Evolutionary conservation across 768 basidiomycete genomes (phyloP), one percentile per base, ranked within the genome.

Genomic region (Tricholomella constricta): DNA sequence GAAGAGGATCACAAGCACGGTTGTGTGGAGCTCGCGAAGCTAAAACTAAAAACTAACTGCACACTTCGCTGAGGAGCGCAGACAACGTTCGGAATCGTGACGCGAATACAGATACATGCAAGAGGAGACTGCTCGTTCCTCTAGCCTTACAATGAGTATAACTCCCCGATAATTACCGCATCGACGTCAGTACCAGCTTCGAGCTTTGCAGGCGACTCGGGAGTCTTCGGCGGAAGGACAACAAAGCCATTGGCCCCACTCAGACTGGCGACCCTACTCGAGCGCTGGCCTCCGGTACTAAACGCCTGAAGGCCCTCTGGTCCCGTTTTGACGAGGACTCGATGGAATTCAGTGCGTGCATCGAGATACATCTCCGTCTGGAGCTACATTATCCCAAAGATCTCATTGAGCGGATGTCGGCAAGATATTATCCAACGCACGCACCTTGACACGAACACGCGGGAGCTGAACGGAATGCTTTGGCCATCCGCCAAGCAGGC

Each of bases 271-370:
- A 88, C 86, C 20, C 90, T 77, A 62, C 88, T 91, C 15, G 91
- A 93, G 6, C 92, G 76, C 65, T 96, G 94, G 0, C 91, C 90
- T 20, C 94, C 93, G 0, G 93, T 95, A 49, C 87, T 92, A 58
- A 76, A 81, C 2, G 91, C 93, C 50, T 75, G 76, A 48, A 91
- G 72, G 7, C 79, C 79, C 25, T 69, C 67, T 4, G 62, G 47
- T 2, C 70, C 74, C 1, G 77, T 71, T n/a, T 70, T 70, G 34
- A 94, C 75, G 14, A 82, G 60, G 3, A 86, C 91, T 5, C 93
- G 86, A 67, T 95, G 93, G 68, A 90, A 94, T 62, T 94, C 92
- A 1, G 83, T 81, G 9, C 93, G 79, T 8, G 85, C 66, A 63
- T 94, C 90, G 23, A 93, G 76, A 1, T 69, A 70, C 81, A 94